A percentile compares a stretch with the other conserved stretches of the same genome.
phyloP scores from a whole-genome alignment of 805 yeast species.

The Cyberlindnera nakhonratchasimensis region DNA sequence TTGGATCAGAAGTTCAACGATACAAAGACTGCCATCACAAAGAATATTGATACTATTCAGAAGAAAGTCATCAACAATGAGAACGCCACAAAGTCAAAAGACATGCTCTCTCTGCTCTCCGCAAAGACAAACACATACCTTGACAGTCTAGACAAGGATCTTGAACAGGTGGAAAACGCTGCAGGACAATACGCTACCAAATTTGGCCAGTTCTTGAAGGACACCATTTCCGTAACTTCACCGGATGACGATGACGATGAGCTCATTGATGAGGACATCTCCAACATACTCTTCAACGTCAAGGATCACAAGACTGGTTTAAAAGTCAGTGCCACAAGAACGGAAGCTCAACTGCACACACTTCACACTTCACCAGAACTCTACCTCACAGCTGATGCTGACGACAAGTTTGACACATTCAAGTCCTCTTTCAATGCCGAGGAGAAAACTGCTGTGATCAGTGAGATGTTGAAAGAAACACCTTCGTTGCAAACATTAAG shows the following conservation, averaged over 20 bases:
- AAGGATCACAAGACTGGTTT: conserved; percentile 33
- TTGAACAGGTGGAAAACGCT: conserved; percentile 68
- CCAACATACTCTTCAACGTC: conserved; percentile 42
- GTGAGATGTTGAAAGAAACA: conserved; percentile 39
- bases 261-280: conserved; percentile 32
- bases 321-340: conserved; percentile 44
- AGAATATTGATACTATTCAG: conserved; percentile 15
- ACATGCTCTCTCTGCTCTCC: conserved; percentile 15
- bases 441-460: conserved; percentile 47
- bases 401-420: conserved; percentile 35
- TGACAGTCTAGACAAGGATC: conserved; percentile 67
- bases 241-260: conserved; percentile 21
- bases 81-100: conserved; percentile 14
- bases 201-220: conserved; percentile 54
- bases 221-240: conserved; percentile 32
- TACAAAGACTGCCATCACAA: conserved; percentile 12
- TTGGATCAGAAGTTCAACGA: conserved; percentile 18
- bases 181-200: conserved; percentile 60
- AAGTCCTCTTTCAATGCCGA: conserved; percentile 40
- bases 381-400: conserved; percentile 28
- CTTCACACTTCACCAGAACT: conserved; percentile 44
- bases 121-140: conserved; percentile 56
- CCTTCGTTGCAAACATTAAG: conserved; percentile 36
- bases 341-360: conserved; percentile 59
- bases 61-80: conserved; percentile 18